Evolutionary conservation across 257 asterid genomes (phyloP).

Genomic region (Nemophila menziesii): DNA sequence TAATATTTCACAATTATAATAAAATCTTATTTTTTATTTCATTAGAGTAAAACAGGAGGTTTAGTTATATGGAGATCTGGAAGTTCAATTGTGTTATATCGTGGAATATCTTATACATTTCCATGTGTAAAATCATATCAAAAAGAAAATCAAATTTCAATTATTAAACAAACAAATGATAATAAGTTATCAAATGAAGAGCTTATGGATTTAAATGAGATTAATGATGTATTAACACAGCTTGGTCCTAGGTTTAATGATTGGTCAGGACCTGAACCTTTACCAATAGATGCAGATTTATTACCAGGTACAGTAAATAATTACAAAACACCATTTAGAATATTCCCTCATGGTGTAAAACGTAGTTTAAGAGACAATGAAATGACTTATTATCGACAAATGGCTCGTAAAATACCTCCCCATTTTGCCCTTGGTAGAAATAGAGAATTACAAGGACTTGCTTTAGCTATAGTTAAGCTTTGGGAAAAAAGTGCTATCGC

Average conservation of each 20-base stretch:
- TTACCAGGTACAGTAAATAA: slow-evolving; percentile 63
- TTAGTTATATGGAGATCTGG: slow-evolving; percentile 88
- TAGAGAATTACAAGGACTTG: slow-evolving; percentile 83
- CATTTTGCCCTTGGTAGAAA: slow-evolving; percentile 96
- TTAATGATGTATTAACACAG: slow-evolving; percentile 49
- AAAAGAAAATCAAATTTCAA: slow-evolving; percentile 20
- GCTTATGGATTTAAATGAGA: slow-evolving; percentile 40
- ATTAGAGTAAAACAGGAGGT: slow-evolving; percentile 89
- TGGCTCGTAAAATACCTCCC: slow-evolving; percentile 63
- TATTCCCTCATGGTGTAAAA: slow-evolving; percentile 53
- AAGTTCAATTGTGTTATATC: slow-evolving; percentile 60
- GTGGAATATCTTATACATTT: slow-evolving; percentile 69
- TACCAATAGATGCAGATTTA: slow-evolving; percentile 92
- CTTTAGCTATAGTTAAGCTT: slow-evolving; percentile 70
- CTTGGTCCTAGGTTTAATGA: slow-evolving; percentile 77
- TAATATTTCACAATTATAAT: no score
- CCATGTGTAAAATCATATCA: slow-evolving; percentile 58
- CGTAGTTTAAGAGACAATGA: slow-evolving; percentile 41
- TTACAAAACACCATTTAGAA: slow-evolving; percentile 62
- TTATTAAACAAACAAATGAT: slow-evolving; percentile 12
- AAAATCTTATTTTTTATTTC: no score
- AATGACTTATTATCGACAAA: slow-evolving; percentile 67
- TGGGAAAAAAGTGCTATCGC: slow-evolving; percentile 80
- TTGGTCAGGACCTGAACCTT: slow-evolving; percentile 81
- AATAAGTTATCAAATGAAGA: slow-evolving; percentile 41